These are phyloP conservation scores for Kuraishia borneana DNA, from an alignment of 805 yeast genomes.

Conservation along the genomic window DNA sequence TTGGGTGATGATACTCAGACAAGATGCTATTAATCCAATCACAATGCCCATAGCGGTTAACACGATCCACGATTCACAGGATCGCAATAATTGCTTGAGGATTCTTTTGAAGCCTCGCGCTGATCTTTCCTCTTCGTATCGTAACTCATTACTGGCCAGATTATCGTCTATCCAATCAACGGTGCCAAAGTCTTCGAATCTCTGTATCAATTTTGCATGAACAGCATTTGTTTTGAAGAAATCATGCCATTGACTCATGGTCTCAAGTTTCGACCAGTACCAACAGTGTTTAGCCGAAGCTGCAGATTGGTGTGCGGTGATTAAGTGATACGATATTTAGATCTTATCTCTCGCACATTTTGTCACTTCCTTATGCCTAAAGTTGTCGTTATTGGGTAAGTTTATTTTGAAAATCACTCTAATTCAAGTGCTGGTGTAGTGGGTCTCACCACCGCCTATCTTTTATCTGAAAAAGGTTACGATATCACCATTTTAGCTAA, in stretches of 20 bases:
- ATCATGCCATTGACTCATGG: conserved; percentile 10
- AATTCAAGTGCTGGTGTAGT: conserved; percentile 37
- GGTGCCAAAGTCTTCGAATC: conserved; percentile 53
- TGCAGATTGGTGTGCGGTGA: background rate
- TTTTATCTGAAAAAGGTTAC: conserved; percentile 27
- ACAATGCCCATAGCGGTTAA: conserved; percentile 63
- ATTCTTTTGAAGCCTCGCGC: conserved; percentile 5
- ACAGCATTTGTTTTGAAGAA: conserved; percentile 7
- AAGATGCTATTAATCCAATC: conserved; percentile 79
- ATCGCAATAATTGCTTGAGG: conserved; percentile 17
- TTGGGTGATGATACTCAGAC: conserved; percentile 71
- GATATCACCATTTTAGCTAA: conserved; percentile 30
- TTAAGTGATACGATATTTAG: background rate
- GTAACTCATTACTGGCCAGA: conserved; percentile 29
- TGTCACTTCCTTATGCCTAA: conserved; percentile 1
- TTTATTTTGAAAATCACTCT: background rate
- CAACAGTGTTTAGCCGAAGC: background rate
- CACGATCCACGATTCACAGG: conserved; percentile 58
- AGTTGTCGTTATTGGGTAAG: conserved; percentile 4
- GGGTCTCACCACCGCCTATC: conserved; percentile 40
- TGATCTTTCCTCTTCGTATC: conserved; percentile 10
- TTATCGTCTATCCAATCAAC: conserved; percentile 65
- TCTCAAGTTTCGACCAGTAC: background rate
- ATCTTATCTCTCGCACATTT: background rate
- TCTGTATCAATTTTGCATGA: conserved; percentile 19